These are phyloP conservation scores for Teratosphaeria destructans DNA, from an alignment of 2,329 filamentous ascomycete species.

Conservation along the genomic window DNA sequence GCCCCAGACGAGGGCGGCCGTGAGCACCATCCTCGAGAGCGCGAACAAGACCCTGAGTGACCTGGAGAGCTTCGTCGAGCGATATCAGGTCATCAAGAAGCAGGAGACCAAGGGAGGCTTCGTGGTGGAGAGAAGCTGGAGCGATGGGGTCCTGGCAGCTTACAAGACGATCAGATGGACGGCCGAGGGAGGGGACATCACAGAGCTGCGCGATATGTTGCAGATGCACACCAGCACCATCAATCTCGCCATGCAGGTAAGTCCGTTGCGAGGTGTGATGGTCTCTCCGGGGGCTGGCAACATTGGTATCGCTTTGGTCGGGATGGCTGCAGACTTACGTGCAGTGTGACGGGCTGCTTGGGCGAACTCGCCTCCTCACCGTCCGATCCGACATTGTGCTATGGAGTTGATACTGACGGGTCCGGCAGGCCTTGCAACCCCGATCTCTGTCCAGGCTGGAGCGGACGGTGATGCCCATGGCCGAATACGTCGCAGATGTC, in stretches of 20 bases:
- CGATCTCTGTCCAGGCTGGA: constrained; percentile 25
- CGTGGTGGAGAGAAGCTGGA: constrained; percentile 35
- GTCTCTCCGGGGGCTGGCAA: not conserved
- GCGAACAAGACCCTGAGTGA: constrained; percentile 32
- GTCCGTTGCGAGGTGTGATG: not conserved
- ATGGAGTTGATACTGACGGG: not conserved
- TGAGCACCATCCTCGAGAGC: constrained; percentile 30
- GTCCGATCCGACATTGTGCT: not conserved
- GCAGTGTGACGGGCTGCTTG: not conserved
- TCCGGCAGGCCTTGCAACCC: constrained; percentile 29
- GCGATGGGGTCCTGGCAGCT: constrained; percentile 30
- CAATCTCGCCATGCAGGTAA: constrained; percentile 26
- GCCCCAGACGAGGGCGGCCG: constrained; percentile 25
- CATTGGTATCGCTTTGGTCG: not conserved
- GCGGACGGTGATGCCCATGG: constrained; percentile 24
- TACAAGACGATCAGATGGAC: constrained; percentile 38
- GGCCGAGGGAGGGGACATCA: constrained; percentile 32
- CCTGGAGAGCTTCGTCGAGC: constrained; percentile 34
- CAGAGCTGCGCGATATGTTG: constrained; percentile 30
- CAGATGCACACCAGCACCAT: constrained; percentile 34
- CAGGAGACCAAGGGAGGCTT: constrained; percentile 30
- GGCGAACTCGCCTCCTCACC: not conserved
- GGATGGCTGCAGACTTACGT: not conserved
- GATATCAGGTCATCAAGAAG: constrained; percentile 35
- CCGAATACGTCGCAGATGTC: constrained; percentile 21